Percentiles rank a stretch among this genome's conserved stretches.
Conservation (phyloP, 106 monocot species). For the Dendrobium chrysotoxum region DNA sequence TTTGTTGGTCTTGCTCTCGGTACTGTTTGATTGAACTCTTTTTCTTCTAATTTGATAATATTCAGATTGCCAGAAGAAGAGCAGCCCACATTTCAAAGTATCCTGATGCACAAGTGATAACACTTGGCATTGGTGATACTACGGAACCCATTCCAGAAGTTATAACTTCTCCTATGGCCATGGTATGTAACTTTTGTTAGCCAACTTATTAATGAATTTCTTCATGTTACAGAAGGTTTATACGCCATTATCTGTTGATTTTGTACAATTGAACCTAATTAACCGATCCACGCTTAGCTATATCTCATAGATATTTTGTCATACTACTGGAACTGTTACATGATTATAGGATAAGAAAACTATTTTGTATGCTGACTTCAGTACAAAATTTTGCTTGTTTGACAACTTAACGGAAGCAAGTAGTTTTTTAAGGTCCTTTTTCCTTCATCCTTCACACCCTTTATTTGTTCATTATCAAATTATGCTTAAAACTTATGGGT, state of each 20-base stretch:
- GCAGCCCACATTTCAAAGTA: conserved; percentile 48
- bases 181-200: conserved; percentile 24
- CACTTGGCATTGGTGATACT: conserved; percentile 88
- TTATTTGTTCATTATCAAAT: background rate
- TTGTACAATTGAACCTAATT: background rate
- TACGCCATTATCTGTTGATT: background rate
- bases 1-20: background rate
- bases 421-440: background rate
- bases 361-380: background rate
- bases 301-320: background rate
- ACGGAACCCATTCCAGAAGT: conserved; percentile 90
- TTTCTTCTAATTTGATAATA: conserved; percentile 4
- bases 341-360: background rate
- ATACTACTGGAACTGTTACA: background rate
- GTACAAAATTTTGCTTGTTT: background rate
- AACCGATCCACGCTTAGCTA: background rate
- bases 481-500: background rate
- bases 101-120: conserved; percentile 75
- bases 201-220: background rate
- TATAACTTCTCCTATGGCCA: conserved; percentile 76
- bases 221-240: background rate
- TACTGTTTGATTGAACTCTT: background rate
- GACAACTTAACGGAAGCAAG: background rate
- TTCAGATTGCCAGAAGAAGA: conserved; percentile 75
- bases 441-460: background rate